Evolutionary conservation across 768 basidiomycete species (phyloP).

Genomic region (Podaxis sp.): DNA sequence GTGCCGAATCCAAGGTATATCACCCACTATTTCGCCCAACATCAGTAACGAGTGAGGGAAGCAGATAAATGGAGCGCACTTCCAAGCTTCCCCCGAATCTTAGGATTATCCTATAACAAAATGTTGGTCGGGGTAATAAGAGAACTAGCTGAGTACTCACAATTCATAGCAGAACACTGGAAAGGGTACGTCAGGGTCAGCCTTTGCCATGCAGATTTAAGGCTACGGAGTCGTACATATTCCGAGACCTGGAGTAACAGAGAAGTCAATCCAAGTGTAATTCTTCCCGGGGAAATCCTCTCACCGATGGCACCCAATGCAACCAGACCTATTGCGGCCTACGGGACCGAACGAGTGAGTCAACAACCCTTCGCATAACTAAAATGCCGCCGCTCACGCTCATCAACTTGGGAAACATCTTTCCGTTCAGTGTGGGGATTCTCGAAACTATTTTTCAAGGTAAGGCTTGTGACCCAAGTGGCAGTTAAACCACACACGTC

Average conservation of each 20-base stretch:
- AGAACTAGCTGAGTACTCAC: neutral
- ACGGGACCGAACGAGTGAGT: neutral
- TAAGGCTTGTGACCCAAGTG: neutral
- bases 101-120: neutral
- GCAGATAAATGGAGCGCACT: neutral
- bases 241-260: neutral
- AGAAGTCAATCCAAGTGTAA: neutral
- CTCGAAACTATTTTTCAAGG: neutral
- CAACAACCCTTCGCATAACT: neutral
- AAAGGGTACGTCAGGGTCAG: neutral
- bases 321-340: neutral
- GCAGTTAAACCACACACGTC: neutral
- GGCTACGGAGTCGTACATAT: neutral
- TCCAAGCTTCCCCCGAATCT: neutral
- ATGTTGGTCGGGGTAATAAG: neutral
- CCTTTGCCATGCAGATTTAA: neutral
- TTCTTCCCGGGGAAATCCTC: neutral
- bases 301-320: neutral
- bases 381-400: neutral
- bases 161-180: neutral
- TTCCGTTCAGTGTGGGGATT: neutral
- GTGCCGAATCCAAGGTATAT: slow-evolving; percentile 18
- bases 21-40: neutral
- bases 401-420: neutral
- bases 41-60: neutral